phyloP scores from a whole-genome alignment of 2,329 filamentous ascomycete genomes.

The Stylonectria norvegica region DNA sequence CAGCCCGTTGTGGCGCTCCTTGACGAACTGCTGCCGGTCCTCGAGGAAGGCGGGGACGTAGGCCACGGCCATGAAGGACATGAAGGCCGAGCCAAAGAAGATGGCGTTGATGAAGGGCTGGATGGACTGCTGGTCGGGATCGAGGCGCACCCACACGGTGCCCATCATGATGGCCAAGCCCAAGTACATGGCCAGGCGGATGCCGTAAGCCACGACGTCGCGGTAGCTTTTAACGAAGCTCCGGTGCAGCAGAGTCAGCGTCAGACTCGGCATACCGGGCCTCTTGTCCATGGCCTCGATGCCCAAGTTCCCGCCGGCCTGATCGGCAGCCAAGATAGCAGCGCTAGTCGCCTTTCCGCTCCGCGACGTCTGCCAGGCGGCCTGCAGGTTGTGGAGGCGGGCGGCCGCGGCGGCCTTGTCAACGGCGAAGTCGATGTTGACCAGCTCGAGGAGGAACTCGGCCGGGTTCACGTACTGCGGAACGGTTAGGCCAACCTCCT shows the following conservation, averaged over 20 bases:
- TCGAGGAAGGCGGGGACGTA: constrained; percentile 84
- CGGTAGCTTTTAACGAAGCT: constrained; percentile 81
- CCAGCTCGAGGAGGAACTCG: constrained; percentile 73
- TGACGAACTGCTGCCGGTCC: constrained; percentile 25
- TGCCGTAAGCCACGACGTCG: constrained; percentile 79
- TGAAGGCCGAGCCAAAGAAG: constrained; percentile 71
- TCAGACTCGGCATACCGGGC: constrained; percentile 49
- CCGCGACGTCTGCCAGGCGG: constrained; percentile 23
- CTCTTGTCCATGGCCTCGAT: constrained; percentile 23
- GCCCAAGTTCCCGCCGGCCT: constrained; percentile 23
- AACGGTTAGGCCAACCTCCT: constrained; percentile 56
- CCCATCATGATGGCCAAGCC: constrained; percentile 82
- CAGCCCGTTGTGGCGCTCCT: constrained; percentile 78
- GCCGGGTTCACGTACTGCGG: constrained; percentile 74
- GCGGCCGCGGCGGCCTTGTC: constrained; percentile 43
- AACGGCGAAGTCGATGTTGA: constrained; percentile 71
- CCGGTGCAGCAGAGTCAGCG: constrained; percentile 68
- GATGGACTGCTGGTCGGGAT: constrained; percentile 66
- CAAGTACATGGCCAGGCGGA: constrained; percentile 75
- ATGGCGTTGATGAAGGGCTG: constrained; percentile 81
- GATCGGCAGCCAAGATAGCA: constrained; percentile 27
- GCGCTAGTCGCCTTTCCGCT: constrained; percentile 18
- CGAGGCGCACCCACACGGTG: constrained; percentile 76
- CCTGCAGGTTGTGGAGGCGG: constrained; percentile 26
- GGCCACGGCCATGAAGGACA: constrained; percentile 79